These are phyloP conservation scores for Quercus wislizeni DNA, from an alignment of 306 rosid species.

Conservation along the genomic window DNA sequence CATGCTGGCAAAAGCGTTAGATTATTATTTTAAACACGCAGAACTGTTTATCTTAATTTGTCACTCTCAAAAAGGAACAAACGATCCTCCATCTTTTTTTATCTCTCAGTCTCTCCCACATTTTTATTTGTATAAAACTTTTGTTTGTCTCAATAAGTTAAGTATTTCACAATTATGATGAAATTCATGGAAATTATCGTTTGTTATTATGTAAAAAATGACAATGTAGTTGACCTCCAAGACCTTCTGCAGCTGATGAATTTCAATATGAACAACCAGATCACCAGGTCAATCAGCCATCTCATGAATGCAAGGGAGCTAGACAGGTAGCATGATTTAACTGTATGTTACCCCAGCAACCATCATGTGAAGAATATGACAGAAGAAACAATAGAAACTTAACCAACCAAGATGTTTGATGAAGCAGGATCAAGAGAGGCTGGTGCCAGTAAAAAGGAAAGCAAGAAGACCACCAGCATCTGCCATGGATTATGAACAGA, in stretches of 20 bases:
- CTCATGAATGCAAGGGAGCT: conserved; percentile 28
- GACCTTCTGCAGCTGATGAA: conserved; percentile 39
- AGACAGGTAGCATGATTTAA: conserved; percentile 40
- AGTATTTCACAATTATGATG: no score
- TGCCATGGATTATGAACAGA: conserved; percentile 68
- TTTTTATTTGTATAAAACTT: no score
- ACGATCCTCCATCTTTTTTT: no score
- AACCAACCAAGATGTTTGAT: conserved; percentile 19
- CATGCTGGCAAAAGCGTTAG: no score
- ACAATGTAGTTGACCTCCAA: neutral
- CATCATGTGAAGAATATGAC: conserved; percentile 2
- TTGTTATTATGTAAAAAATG: no score
- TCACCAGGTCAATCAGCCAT: conserved; percentile 23
- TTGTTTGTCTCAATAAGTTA: no score
- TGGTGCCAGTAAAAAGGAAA: conserved; percentile 44
- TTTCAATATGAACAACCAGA: conserved; percentile 39
- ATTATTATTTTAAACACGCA: neutral
- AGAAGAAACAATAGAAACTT: neutral
- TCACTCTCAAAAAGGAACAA: neutral
- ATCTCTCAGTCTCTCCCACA: no score
- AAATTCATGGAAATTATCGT: no score
- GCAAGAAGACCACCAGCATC: conserved; percentile 30
- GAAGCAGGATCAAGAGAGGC: conserved; percentile 46
- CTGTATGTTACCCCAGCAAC: neutral
- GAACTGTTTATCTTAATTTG: neutral